phyloP scores from a whole-genome alignment of 495 filamentous ascomycete genomes.

The Barbatosphaeria neglecta region DNA sequence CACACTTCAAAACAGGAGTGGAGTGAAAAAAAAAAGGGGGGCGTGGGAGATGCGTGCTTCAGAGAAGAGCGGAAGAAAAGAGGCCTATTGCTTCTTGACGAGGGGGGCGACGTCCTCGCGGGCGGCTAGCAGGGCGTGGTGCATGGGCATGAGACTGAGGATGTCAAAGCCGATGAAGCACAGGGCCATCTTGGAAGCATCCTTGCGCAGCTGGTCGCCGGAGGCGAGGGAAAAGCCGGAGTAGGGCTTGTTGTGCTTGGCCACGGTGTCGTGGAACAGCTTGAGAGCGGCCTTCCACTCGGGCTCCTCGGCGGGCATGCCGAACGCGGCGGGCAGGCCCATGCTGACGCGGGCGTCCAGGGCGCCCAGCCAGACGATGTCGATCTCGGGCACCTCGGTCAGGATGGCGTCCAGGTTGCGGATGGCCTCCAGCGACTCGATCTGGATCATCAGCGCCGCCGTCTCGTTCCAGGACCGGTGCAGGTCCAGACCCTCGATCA shows the following conservation, averaged over 20 bases:
- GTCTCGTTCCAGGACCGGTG: conserved; percentile 28
- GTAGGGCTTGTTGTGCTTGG: conserved; percentile 30
- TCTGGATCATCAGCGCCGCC: conserved; percentile 35
- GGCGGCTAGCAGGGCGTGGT: background rate
- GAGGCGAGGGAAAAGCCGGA: background rate
- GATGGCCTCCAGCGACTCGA: conserved; percentile 42
- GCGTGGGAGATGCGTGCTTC: too few relatives aligned
- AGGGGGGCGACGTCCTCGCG: background rate
- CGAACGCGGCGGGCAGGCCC: conserved; percentile 17
- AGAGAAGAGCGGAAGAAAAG: too few relatives aligned
- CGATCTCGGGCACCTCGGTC: conserved; percentile 29
- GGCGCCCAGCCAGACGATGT: conserved; percentile 31
- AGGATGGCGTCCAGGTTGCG: conserved; percentile 42
- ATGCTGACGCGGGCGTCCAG: conserved; percentile 31
- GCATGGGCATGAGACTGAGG: background rate
- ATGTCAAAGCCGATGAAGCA: background rate
- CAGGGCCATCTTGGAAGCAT: background rate
- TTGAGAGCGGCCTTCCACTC: conserved; percentile 25
- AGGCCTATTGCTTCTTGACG: too few relatives aligned
- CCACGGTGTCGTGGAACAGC: conserved; percentile 17
- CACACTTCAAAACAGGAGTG: too few relatives aligned
- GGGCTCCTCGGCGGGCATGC: conserved; percentile 17
- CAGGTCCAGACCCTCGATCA: conserved; percentile 15
- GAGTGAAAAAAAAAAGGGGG: too few relatives aligned
- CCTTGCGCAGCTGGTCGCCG: background rate